Percentiles rank a stretch among this genome's conserved stretches.
These are phyloP conservation scores for Tolypocladium inflatum DNA, from an alignment of 2,329 filamentous ascomycete species.

Conservation along the genomic window DNA sequence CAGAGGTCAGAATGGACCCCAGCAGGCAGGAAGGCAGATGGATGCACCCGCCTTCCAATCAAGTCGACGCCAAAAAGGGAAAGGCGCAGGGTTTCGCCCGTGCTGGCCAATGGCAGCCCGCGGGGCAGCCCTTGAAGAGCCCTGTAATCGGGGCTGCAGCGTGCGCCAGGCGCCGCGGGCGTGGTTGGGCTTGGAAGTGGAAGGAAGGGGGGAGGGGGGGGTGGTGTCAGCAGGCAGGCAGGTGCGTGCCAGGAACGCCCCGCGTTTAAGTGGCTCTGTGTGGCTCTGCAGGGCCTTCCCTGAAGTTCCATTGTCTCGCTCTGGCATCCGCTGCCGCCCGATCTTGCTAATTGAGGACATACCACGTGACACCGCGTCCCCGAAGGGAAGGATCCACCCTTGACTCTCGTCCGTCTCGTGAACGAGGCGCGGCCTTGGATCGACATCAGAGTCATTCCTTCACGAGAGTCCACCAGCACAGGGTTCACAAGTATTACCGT, in stretches of 20 bases:
- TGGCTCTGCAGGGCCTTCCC: background rate
- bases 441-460: background rate
- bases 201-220: background rate
- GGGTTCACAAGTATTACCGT: background rate
- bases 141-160: constrained; percentile 22
- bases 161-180: constrained; percentile 7
- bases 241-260: constrained; percentile 25
- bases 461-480: background rate
- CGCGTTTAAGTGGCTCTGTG: constrained; percentile 20
- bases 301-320: background rate
- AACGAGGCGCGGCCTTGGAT: background rate
- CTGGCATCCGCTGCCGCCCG: background rate
- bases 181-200: background rate
- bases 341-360: background rate
- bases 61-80: constrained; percentile 5
- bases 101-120: constrained; percentile 12
- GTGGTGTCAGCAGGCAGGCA: constrained; percentile 4
- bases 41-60: constrained; percentile 5
- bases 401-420: background rate
- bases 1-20: background rate
- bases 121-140: constrained; percentile 19
- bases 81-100: constrained; percentile 8
- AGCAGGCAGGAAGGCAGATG: background rate
- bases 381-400: background rate
- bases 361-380: constrained; percentile 17